phyloP scores from a whole-genome alignment of 345 rosid species.

The Geranium rotundifolium region DNA sequence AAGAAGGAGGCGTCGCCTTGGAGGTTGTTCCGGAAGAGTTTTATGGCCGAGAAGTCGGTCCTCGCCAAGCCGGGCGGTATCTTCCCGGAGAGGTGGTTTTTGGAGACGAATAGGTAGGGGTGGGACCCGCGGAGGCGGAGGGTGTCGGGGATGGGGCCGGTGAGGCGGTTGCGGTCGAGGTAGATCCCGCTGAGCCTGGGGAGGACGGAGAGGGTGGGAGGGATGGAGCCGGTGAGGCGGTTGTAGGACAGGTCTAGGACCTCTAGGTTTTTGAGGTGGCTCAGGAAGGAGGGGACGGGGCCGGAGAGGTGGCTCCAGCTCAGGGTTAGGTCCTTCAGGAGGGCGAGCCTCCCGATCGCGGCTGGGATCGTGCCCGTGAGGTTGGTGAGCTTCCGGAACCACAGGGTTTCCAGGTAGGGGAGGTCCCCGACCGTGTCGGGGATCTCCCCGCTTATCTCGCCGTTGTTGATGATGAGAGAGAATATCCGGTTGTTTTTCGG shows the following conservation, averaged over 20 bases:
- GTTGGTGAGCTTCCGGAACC: conserved; percentile 16
- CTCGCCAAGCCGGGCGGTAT: conserved; percentile 8
- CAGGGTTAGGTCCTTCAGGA: conserved; percentile 11
- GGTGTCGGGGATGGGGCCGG: conserved; percentile 14
- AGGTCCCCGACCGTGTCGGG: conserved; percentile 14
- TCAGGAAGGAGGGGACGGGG: conserved; percentile 8
- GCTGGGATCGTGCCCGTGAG: conserved; percentile 14
- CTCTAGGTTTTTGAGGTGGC: conserved; percentile 7
- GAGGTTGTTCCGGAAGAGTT: conserved; percentile 13
- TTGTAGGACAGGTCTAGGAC: conserved; percentile 9
- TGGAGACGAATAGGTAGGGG: conserved; percentile 10
- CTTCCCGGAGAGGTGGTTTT: conserved; percentile 14
- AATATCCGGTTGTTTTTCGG: conserved; percentile 45
- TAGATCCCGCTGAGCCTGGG: conserved; percentile 2
- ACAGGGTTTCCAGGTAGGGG: conserved; percentile 11
- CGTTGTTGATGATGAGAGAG: conserved; percentile 32
- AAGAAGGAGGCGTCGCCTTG: conserved; percentile 8
- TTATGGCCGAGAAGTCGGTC: conserved; percentile 1
- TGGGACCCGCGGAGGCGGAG: neutral
- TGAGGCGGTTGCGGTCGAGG: conserved; percentile 9
- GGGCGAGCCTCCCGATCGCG: conserved; percentile 11
- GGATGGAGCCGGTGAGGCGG: conserved; percentile 10
- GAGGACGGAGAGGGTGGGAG: conserved; percentile 4
- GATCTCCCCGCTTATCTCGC: conserved; percentile 8
- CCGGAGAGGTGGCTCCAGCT: conserved; percentile 15